Base-by-base conservation (phyloP, 129 eudicot genomes). In the Flaveria ramosissima region DNA sequence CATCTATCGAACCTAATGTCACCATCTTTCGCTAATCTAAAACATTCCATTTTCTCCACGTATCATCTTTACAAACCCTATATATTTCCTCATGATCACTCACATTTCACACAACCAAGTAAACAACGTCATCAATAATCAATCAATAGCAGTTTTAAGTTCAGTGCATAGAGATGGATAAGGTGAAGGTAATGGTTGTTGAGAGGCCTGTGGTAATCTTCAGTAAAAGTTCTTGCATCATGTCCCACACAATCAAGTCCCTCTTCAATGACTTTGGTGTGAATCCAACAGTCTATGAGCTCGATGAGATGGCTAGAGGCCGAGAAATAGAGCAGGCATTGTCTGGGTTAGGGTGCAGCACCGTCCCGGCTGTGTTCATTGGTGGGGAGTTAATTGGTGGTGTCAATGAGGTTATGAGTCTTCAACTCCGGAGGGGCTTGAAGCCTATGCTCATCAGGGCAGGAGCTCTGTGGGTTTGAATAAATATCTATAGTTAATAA, bases 131-230 rank as follows among this genome's bases (percentile, higher is more conserved):
- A 27, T 17, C 48, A 45, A 21, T 55, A 13, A 21, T n/a, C 8
- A 3, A 24, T 23, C 32, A 4, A 48, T 14, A 75, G 16, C 17
- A 24, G 7, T 15, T n/a, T 19, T 32, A 12, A 41, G 26, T 43
- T 75, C 6, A 10, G 0, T 3, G 23, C 21, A 2, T 51, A 14
- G 11, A 3, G 20, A 89, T 92, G 97, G 97, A 92, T 2, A 73
- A 72, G n/a, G 85, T 92, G 24, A 82, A 76, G 48, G 74, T 30
- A 56, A 84, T 92, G 87, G 96, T 89, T 76, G 71, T 85, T 0
- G 90, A 87, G 46, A 89, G 78, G 80, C 91, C 96, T 11, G 88
- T 87, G 77, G 97, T 92, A 72, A 87, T 92, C 83, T 92, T 89
- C 56, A 89, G 92, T 81, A 89, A 87, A 86, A 89, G 74, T 45